These are phyloP conservation scores for Periglandula ipomoeae DNA, from an alignment of 2,329 filamentous ascomycete genomes.

Conservation along the genomic window DNA sequence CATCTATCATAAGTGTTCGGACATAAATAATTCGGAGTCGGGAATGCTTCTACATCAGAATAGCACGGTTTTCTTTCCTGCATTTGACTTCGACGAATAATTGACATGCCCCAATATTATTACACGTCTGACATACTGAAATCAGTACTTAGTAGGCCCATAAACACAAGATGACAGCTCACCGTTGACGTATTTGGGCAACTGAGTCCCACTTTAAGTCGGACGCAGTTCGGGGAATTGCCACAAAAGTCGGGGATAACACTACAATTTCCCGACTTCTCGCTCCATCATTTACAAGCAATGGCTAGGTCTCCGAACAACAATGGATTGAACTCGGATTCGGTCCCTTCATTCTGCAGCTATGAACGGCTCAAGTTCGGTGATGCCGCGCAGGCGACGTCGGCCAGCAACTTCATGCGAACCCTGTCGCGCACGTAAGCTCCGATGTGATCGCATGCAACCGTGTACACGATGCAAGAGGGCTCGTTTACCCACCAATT, in stretches of 20 bases:
- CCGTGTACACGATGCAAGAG: not conserved
- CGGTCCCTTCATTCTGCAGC: too few relatives aligned
- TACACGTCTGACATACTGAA: too few relatives aligned
- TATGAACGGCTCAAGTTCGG: not conserved
- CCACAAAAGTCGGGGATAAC: not conserved
- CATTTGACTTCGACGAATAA: too few relatives aligned
- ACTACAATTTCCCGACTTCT: not conserved
- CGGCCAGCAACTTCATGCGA: conserved; percentile 4
- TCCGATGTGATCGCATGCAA: not conserved
- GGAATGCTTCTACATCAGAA: too few relatives aligned
- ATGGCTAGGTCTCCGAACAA: not conserved
- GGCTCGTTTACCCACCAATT: not conserved
- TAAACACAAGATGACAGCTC: too few relatives aligned
- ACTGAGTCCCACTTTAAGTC: conserved; percentile 5
- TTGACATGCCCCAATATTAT: too few relatives aligned
- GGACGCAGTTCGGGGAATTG: not conserved
- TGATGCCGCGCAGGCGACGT: not conserved
- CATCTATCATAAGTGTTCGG: too few relatives aligned
- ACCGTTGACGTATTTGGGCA: conserved; percentile 19
- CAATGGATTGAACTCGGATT: too few relatives aligned
- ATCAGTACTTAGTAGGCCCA: too few relatives aligned
- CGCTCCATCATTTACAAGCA: not conserved
- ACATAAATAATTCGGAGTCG: too few relatives aligned
- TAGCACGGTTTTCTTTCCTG: too few relatives aligned
- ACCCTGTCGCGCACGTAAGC: conserved; percentile 1